These are phyloP conservation scores for Quaeritorhiza haematococci DNA, from an alignment of 371 early-diverging fungal species.

Conservation along the genomic window DNA sequence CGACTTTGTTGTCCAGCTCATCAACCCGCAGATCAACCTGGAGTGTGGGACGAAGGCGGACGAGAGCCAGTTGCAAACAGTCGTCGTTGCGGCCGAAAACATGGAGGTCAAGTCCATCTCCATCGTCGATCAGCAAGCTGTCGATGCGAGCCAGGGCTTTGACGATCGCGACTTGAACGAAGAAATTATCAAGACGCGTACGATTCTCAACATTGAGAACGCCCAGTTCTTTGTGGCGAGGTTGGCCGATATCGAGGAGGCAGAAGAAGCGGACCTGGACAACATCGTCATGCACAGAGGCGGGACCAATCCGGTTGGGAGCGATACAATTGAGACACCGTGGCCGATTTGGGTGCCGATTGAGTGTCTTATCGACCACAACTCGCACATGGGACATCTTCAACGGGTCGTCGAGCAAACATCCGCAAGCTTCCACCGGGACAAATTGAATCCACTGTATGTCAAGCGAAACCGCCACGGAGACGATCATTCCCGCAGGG, in stretches of 20 bases:
- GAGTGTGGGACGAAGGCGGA: constrained; percentile 35
- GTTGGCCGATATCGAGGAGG: constrained; percentile 51
- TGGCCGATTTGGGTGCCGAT: constrained; percentile 87
- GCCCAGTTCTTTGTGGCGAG: constrained; percentile 76
- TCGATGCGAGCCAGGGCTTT: not conserved
- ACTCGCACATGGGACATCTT: constrained; percentile 49
- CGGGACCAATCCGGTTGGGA: constrained; percentile 47
- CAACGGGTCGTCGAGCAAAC: constrained; percentile 69
- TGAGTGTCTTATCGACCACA: constrained; percentile 67
- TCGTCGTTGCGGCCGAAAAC: constrained; percentile 59
- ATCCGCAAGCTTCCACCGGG: constrained; percentile 67
- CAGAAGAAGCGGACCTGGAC: constrained; percentile 19
- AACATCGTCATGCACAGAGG: constrained; percentile 40
- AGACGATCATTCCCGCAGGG: constrained; percentile 1
- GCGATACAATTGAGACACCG: constrained; percentile 26
- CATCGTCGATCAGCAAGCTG: constrained; percentile 44
- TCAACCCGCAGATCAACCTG: constrained; percentile 69
- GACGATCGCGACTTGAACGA: constrained; percentile 28
- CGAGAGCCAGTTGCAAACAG: constrained; percentile 38
- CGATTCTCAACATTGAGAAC: constrained; percentile 68
- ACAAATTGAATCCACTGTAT: constrained; percentile 74
- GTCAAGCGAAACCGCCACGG: constrained; percentile 17
- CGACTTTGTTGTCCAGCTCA: constrained; percentile 56
- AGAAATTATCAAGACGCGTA: constrained; percentile 57
- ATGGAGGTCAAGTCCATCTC: constrained; percentile 58